Conservation (phyloP, 73 alveolate species). For the Tetrahymena borealis region DNA sequence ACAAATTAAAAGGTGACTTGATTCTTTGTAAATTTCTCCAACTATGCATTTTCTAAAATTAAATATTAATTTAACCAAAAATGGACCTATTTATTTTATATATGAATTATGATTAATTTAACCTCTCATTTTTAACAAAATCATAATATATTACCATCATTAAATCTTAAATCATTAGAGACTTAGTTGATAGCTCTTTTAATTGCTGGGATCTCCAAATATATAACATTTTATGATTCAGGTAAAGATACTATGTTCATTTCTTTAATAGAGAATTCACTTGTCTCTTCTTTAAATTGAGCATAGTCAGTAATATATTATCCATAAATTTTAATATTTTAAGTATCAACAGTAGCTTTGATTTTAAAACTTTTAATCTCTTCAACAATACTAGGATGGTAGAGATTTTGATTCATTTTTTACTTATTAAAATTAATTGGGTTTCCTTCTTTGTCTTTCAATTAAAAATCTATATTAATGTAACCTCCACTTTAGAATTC, state of each 20-base stretch:
- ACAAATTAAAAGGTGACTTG: neutral
- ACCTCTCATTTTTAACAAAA: neutral
- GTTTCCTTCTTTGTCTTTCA: too few species aligned
- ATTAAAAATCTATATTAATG: too few species aligned
- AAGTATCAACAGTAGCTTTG: neutral
- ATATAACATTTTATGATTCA: neutral
- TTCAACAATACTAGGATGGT: neutral
- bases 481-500: too few species aligned
- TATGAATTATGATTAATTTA: neutral
- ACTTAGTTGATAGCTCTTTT: neutral
- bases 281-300: neutral
- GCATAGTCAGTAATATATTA: neutral
- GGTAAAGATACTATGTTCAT: neutral
- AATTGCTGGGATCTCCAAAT: neutral
- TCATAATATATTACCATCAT: neutral
- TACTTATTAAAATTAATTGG: too few species aligned
- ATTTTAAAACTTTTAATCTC: neutral
- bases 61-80: neutral
- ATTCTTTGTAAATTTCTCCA: neutral
- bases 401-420: neutral
- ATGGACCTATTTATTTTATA: neutral
- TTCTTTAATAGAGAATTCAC: neutral
- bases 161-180: neutral
- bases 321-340: neutral
- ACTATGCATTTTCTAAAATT: neutral